Conservation (phyloP, 495 filamentous ascomycete species). For the Hypoxylon fuscum region DNA sequence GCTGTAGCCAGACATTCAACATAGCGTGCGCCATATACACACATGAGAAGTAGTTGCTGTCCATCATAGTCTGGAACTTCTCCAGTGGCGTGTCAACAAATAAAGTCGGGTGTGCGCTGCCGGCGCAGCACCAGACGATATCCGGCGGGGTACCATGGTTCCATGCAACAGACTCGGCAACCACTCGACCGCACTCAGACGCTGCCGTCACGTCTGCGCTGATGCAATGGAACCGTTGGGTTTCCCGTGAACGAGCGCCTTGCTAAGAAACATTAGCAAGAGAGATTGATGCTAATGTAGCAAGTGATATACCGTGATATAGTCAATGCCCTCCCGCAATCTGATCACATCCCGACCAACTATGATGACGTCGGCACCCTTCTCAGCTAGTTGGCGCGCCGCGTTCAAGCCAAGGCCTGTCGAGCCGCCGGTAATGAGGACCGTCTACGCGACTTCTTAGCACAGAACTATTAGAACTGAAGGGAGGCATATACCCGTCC, state of each 20-base stretch:
- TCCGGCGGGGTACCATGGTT: constrained; percentile 75
- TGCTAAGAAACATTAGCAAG: neutral
- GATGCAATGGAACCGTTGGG: constrained; percentile 78
- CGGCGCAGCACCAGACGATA: constrained; percentile 85
- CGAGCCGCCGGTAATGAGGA: constrained; percentile 83
- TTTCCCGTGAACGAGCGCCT: constrained; percentile 61
- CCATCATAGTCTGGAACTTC: constrained; percentile 74
- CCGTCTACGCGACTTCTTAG: too few species aligned
- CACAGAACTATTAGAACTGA: too few species aligned
- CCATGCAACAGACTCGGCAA: constrained; percentile 75
- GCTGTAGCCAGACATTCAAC: constrained; percentile 62
- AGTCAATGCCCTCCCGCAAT: constrained; percentile 68
- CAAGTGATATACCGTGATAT: constrained; percentile 64
- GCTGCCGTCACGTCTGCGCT: constrained; percentile 75
- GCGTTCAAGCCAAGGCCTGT: constrained; percentile 80
- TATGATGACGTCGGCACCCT: constrained; percentile 81
- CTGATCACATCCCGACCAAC: constrained; percentile 74
- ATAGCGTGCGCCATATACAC: constrained; percentile 77
- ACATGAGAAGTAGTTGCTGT: constrained; percentile 83
- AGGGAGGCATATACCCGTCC: constrained; percentile 73
- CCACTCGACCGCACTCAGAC: constrained; percentile 67
- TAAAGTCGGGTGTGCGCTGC: constrained; percentile 70
- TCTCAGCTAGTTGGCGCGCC: constrained; percentile 71
- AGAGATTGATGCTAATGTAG: neutral
- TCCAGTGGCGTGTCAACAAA: constrained; percentile 74